Evolutionary conservation across 805 yeast genomes (phyloP).

Genomic region (Teunomyces atbi): DNA sequence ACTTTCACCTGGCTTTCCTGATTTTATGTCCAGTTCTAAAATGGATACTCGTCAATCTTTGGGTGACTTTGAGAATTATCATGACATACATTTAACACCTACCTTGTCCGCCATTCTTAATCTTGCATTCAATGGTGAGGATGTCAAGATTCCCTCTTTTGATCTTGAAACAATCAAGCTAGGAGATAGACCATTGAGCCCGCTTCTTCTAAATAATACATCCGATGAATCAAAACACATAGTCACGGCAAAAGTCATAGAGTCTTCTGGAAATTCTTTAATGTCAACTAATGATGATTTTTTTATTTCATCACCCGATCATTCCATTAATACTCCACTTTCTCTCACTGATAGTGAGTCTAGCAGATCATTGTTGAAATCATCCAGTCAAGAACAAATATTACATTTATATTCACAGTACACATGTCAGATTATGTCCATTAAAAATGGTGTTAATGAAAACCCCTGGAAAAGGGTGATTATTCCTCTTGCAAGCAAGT

Average conservation of each 20-base stretch:
- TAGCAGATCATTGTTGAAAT: constrained; percentile 16
- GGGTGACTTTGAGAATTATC: not conserved
- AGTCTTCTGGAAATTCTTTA: not conserved
- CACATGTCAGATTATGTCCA: constrained; percentile 52
- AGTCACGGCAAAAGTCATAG: not conserved
- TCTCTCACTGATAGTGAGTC: constrained; percentile 6
- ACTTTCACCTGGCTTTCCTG: constrained; percentile 14
- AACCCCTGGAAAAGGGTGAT: constrained; percentile 66
- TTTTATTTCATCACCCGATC: constrained; percentile 1
- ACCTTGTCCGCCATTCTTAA: constrained; percentile 38
- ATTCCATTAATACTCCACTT: not conserved
- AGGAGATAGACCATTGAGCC: constrained; percentile 28
- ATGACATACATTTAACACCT: constrained; percentile 32
- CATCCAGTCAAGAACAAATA: constrained; percentile 37
- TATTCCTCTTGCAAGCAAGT: constrained; percentile 54
- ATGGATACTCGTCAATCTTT: not conserved
- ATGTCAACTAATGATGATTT: not conserved
- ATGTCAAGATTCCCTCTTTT: constrained; percentile 9
- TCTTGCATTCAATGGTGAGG: constrained; percentile 30
- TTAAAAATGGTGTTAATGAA: constrained; percentile 61
- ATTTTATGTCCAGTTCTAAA: constrained; percentile 5
- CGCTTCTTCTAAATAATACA: constrained; percentile 14
- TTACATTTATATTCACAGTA: constrained; percentile 33
- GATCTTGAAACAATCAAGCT: constrained; percentile 13
- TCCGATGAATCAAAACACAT: not conserved